phyloP scores from a whole-genome alignment of 176 grass and related monocot genomes.

The Zoysia japonica region DNA sequence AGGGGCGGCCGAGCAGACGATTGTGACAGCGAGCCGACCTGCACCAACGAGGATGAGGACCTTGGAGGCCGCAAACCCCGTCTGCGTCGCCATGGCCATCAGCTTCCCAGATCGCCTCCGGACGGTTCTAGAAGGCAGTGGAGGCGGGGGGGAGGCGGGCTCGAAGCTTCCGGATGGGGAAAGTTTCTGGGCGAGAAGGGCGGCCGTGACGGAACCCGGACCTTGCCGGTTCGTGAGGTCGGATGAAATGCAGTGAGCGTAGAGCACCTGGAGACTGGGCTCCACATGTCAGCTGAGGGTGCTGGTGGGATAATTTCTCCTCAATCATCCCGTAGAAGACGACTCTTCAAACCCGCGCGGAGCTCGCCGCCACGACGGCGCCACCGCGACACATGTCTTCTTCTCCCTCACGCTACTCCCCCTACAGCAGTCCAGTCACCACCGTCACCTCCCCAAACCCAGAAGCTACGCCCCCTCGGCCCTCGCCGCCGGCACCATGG shows the following conservation, averaged over 20 bases:
- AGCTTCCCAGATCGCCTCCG: not conserved
- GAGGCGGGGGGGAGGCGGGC: not conserved
- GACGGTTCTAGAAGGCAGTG: constrained; percentile 33
- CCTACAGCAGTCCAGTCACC: not conserved
- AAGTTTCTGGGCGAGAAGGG: constrained; percentile 20
- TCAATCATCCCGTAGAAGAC: constrained; percentile 9
- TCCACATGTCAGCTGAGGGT: constrained; percentile 7
- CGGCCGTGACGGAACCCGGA: not conserved
- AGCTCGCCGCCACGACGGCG: constrained; percentile 6
- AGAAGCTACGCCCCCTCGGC: not conserved
- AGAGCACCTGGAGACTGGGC: not conserved
- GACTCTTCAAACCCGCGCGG: constrained; percentile 27
- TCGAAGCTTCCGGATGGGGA: constrained; percentile 27
- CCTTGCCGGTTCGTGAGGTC: not conserved
- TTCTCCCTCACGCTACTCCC: constrained; percentile 24
- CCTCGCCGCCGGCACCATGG: constrained; percentile 31
- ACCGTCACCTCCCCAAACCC: not conserved
- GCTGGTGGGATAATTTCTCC: no score
- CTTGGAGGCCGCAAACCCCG: constrained; percentile 78
- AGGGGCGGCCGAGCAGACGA: not conserved
- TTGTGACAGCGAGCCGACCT: constrained; percentile 42
- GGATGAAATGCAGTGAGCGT: not conserved
- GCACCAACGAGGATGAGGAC: constrained; percentile 85
- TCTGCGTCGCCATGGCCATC: constrained; percentile 75
- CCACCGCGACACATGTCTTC: constrained; percentile 18